A percentile compares a stretch with the other conserved stretches of the same genome.
phyloP scores from a whole-genome alignment of 345 rosid species.

The Gossypium arboreum region DNA sequence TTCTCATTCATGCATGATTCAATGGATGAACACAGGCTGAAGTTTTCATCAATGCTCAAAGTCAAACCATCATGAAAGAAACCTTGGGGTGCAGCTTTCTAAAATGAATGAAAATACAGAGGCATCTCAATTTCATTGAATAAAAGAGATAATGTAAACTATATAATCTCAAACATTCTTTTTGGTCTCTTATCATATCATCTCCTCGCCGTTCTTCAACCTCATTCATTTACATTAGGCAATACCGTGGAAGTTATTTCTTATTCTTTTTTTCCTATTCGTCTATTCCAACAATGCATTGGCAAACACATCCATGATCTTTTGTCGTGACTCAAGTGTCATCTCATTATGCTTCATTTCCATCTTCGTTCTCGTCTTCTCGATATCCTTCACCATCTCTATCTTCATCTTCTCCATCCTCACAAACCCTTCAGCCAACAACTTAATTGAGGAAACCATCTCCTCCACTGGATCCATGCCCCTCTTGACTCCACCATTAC shows the following conservation, averaged over 20 bases:
- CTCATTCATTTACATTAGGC: constrained; percentile 13
- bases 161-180: constrained; percentile 1
- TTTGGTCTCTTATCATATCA: neutral
- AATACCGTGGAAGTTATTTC: constrained; percentile 6
- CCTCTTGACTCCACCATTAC: constrained; percentile 28
- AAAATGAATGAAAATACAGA: neutral
- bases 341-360: constrained; percentile 63
- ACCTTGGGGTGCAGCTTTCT: neutral
- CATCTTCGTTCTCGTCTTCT: constrained; percentile 62
- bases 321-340: constrained; percentile 61
- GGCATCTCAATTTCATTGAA: neutral
- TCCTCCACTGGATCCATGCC: constrained; percentile 43
- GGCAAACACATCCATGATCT: constrained; percentile 43
- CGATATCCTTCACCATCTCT: constrained; percentile 67
- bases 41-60: neutral
- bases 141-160: neutral
- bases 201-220: constrained; percentile 21
- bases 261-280: constrained; percentile 29
- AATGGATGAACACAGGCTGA: neutral
- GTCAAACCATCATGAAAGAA: too few relatives aligned
- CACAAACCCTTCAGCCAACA: constrained; percentile 50
- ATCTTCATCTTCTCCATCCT: constrained; percentile 67
- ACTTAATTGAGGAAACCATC: constrained; percentile 49
- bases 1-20: neutral
- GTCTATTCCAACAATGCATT: constrained; percentile 41